Conservation (phyloP, 169 alveolate genomes). For the Plasmodium vivax region DNA sequence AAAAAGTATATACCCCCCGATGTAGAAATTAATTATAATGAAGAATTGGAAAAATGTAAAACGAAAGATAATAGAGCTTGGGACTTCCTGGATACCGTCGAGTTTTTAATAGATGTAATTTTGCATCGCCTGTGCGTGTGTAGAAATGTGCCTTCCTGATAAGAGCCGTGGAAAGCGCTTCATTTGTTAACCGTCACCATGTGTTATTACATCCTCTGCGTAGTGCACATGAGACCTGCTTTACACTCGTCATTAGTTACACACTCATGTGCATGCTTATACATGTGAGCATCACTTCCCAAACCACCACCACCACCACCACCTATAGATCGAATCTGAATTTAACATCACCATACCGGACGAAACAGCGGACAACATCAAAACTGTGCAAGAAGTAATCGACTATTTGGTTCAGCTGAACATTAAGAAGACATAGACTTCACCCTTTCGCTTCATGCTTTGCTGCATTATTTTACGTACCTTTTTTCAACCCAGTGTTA, state of each 20-base stretch:
- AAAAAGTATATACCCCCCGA: constrained; percentile 43
- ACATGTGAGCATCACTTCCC: background rate
- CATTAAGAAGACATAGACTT: constrained; percentile 28
- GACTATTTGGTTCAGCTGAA: constrained; percentile 69
- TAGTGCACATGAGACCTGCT: background rate
- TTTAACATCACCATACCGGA: constrained; percentile 74
- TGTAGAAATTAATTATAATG: constrained; percentile 65
- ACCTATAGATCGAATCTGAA: constrained; percentile 63
- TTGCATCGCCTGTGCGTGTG: background rate
- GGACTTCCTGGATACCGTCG: constrained; percentile 74
- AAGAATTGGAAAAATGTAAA: constrained; percentile 66
- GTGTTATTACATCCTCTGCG: background rate
- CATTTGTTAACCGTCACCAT: background rate
- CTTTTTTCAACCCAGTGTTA: background rate
- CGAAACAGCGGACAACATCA: constrained; percentile 72
- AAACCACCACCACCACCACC: background rate
- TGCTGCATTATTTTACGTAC: constrained; percentile 2
- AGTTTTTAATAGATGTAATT: constrained; percentile 72
- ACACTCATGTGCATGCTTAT: background rate
- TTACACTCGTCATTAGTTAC: background rate
- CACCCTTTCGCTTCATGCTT: background rate
- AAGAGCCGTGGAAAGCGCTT: background rate
- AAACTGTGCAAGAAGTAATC: constrained; percentile 69
- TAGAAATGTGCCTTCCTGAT: background rate
- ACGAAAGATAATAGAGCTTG: constrained; percentile 73